Evolutionary conservation across 192 early-diverging fungal genomes (phyloP).

Genomic region (Coemansia sp.): DNA sequence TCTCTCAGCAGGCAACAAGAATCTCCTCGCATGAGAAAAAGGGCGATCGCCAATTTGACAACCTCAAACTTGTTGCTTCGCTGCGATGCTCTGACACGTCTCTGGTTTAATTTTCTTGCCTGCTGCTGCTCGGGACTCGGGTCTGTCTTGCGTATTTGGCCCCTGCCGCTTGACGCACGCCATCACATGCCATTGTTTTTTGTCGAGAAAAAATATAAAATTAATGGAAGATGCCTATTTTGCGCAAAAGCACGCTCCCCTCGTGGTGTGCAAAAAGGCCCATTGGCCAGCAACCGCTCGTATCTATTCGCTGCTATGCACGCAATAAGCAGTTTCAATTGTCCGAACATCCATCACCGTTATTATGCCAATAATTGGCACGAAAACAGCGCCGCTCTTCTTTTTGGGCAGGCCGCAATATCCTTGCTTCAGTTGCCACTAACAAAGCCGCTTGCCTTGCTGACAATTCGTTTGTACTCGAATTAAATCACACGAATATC

Average conservation of each 20-base stretch:
- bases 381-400: neutral
- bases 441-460: neutral
- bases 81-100: slow-evolving; percentile 1
- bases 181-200: slow-evolving; percentile 9
- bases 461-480: neutral
- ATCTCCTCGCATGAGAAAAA: slow-evolving; percentile 1
- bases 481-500: slow-evolving; percentile 3
- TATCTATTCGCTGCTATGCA: neutral
- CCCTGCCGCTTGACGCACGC: slow-evolving; percentile 10
- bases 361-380: neutral
- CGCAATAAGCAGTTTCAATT: neutral
- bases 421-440: neutral
- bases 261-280: slow-evolving; percentile 5
- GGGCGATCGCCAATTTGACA: neutral
- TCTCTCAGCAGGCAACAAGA: neutral
- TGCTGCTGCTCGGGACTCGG: slow-evolving; percentile 6
- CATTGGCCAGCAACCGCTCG: neutral
- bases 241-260: neutral
- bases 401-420: neutral
- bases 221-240: slow-evolving; percentile 5
- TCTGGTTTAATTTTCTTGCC: neutral
- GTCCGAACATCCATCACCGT: neutral
- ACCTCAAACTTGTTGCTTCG: neutral
- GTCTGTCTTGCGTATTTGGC: slow-evolving; percentile 3
- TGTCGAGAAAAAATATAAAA: neutral